phyloP scores from a whole-genome alignment of 2,329 filamentous ascomycete genomes.

The Emmonsiellopsis sp. region DNA sequence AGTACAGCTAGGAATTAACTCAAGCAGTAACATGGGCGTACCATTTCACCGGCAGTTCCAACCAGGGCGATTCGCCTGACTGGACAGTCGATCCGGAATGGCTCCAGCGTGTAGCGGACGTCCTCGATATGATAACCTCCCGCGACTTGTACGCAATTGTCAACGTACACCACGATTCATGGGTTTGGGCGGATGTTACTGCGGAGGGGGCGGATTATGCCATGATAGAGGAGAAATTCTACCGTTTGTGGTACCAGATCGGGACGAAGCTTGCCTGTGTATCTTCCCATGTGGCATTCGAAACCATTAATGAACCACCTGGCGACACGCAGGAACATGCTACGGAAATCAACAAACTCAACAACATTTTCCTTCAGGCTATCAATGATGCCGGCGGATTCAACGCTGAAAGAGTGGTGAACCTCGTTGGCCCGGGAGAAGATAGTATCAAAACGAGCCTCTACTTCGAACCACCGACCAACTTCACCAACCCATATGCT shows the following conservation, averaged over 20 bases:
- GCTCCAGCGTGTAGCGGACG: slow-evolving; percentile 50
- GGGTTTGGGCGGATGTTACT: slow-evolving; percentile 49
- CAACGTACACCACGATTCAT: slow-evolving; percentile 53
- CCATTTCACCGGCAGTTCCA: slow-evolving; percentile 39
- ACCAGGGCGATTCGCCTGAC: slow-evolving; percentile 34
- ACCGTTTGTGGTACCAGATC: slow-evolving; percentile 50
- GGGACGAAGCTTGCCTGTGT: slow-evolving; percentile 47
- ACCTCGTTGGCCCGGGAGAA: slow-evolving; percentile 44
- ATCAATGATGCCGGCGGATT: slow-evolving; percentile 47
- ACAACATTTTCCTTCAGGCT: slow-evolving; percentile 47
- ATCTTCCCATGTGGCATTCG: slow-evolving; percentile 46
- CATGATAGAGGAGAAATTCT: slow-evolving; percentile 49
- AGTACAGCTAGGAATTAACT: background rate
- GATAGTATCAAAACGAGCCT: slow-evolving; percentile 45
- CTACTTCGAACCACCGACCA: slow-evolving; percentile 44
- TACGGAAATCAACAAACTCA: slow-evolving; percentile 46
- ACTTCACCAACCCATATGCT: slow-evolving; percentile 49
- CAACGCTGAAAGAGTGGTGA: slow-evolving; percentile 48
- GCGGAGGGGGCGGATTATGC: slow-evolving; percentile 38
- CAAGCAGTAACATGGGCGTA: slow-evolving; percentile 47
- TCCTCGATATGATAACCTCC: slow-evolving; percentile 47
- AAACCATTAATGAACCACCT: slow-evolving; percentile 52
- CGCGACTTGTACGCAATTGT: slow-evolving; percentile 46
- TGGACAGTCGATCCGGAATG: slow-evolving; percentile 48
- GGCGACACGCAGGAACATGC: slow-evolving; percentile 44